These are phyloP conservation scores for Coffea canephora DNA, from an alignment of 257 asterid genomes.

Conservation along the genomic window DNA sequence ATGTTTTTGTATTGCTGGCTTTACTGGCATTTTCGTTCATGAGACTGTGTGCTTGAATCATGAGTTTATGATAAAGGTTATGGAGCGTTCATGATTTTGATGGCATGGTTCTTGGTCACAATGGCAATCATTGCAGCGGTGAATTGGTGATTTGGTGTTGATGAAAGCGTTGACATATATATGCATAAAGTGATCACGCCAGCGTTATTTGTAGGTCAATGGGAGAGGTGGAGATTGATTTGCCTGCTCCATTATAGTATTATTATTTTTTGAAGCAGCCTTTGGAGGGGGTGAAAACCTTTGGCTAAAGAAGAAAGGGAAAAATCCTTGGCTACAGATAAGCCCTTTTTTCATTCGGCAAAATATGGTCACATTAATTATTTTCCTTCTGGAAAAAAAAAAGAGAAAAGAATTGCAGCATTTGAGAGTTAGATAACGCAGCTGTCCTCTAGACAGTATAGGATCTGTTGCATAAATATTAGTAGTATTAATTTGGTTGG, in stretches of 20 bases:
- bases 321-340: no score
- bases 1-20: not conserved
- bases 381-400: no score
- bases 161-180: not conserved
- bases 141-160: not conserved
- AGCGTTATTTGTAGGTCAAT: not conserved
- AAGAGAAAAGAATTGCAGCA: no score
- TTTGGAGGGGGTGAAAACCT: no score
- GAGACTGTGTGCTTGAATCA: not conserved
- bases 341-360: no score
- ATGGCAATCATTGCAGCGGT: not conserved
- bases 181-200: not conserved
- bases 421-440: not conserved
- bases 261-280: no score
- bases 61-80: constrained; percentile 3
- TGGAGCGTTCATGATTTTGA: not conserved
- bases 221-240: not conserved
- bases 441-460: not conserved
- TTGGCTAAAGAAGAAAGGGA: no score
- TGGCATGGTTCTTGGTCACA: not conserved
- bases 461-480: not conserved
- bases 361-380: no score
- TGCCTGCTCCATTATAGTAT: no score
- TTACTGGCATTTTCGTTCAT: not conserved
- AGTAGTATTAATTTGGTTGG: not conserved